Evolutionary conservation across 257 asterid species (phyloP).

Genomic region (Striga asiatica): DNA sequence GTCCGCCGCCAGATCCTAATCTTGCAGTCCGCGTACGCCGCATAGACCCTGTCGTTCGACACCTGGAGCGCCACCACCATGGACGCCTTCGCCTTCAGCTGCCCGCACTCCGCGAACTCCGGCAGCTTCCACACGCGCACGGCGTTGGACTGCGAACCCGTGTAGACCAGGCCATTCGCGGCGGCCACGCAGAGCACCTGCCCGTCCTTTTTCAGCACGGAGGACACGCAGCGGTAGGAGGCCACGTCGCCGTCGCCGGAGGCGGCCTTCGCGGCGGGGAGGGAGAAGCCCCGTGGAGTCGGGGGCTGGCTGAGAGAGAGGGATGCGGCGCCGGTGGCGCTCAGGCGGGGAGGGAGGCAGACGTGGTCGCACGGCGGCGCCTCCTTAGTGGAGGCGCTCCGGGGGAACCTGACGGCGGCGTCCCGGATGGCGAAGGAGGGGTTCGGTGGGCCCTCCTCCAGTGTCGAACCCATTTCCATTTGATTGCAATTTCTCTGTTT

Average conservation of each 20-base stretch:
- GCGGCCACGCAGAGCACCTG: slow-evolving; percentile 61
- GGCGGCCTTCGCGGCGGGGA: slow-evolving; percentile 29
- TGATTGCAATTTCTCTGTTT: background rate
- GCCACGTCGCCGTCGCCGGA: slow-evolving; percentile 13
- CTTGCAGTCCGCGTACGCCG: slow-evolving; percentile 69
- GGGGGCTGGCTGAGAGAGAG: slow-evolving; percentile 37
- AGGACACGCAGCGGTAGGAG: slow-evolving; percentile 63
- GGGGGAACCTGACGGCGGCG: slow-evolving; percentile 25
- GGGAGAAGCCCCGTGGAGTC: slow-evolving; percentile 43
- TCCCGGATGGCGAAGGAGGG: slow-evolving; percentile 43
- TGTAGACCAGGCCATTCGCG: slow-evolving; percentile 56
- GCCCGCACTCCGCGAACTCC: slow-evolving; percentile 80
- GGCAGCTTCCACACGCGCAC: slow-evolving; percentile 89
- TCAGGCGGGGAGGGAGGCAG: slow-evolving; percentile 25
- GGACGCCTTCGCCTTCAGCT: slow-evolving; percentile 63
- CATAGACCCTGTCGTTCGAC: slow-evolving; percentile 66
- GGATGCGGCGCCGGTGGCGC: slow-evolving; percentile 32
- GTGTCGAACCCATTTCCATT: slow-evolving; percentile 19
- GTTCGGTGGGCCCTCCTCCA: slow-evolving; percentile 31
- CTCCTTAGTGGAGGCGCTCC: slow-evolving; percentile 65
- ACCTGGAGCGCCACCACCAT: slow-evolving; percentile 59
- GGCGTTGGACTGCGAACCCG: slow-evolving; percentile 57
- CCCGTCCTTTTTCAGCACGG: slow-evolving; percentile 87
- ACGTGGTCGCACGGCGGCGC: slow-evolving; percentile 27
- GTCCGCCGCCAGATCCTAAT: slow-evolving; percentile 85